Conservation (phyloP, 768 basidiomycete species). For the Daedaleopsis nitida region DNA sequence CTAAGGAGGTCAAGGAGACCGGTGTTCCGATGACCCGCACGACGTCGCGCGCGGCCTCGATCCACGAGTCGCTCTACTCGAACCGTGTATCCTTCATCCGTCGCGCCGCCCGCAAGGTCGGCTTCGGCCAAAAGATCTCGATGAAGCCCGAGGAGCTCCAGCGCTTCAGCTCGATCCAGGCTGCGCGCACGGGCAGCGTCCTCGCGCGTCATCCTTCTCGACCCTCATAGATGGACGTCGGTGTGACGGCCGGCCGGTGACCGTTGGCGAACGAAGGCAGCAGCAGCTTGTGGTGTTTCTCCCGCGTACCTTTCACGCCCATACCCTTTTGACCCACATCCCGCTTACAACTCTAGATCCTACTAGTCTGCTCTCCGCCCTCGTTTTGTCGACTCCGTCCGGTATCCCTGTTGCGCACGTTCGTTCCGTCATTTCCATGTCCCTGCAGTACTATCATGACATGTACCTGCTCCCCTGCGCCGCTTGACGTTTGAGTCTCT, state of each 20-base stretch:
- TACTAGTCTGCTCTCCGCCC: constrained; percentile 14
- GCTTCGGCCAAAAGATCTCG: constrained; percentile 78
- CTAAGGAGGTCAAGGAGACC: constrained; percentile 39
- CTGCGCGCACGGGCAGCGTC: constrained; percentile 72
- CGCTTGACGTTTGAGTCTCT: neutral
- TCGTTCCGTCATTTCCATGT: constrained; percentile 7
- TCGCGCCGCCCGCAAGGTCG: constrained; percentile 85
- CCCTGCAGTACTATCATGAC: constrained; percentile 5
- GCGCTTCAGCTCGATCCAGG: constrained; percentile 86
- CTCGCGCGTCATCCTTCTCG: constrained; percentile 76
- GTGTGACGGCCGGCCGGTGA: constrained; percentile 1
- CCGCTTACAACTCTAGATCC: constrained; percentile 12
- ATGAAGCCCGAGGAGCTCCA: constrained; percentile 86
- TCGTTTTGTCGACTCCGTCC: constrained; percentile 21
- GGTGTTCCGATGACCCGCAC: constrained; percentile 84
- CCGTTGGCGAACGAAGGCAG: constrained; percentile 16
- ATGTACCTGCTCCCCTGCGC: constrained; percentile 11
- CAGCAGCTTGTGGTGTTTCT: constrained; percentile 20
- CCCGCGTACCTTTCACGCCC: constrained; percentile 13
- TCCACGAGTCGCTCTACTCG: constrained; percentile 92
- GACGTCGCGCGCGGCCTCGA: constrained; percentile 84
- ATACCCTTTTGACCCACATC: constrained; percentile 18
- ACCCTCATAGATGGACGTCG: constrained; percentile 39
- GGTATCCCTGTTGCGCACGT: constrained; percentile 14
- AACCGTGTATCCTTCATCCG: constrained; percentile 95